Evolutionary conservation across 805 yeast species (phyloP).

Genomic region (Wickerhamomyces bovis): DNA sequence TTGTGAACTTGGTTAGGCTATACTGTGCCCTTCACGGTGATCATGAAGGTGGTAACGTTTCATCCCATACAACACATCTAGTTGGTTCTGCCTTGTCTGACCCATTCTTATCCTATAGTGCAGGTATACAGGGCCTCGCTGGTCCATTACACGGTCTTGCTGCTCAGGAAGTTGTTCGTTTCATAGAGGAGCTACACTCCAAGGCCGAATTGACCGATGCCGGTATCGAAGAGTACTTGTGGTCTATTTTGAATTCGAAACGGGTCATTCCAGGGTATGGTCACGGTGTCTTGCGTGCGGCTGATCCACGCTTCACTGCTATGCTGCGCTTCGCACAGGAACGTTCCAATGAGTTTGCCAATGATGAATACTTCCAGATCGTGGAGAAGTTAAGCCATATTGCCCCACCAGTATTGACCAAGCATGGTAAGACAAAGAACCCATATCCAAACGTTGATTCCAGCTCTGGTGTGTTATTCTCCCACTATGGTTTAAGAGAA

Average conservation of each 20-base stretch:
- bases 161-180: conserved; percentile 77
- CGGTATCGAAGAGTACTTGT: conserved; percentile 59
- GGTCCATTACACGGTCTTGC: conserved; percentile 87
- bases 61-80: conserved; percentile 76
- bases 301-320: conserved; percentile 78
- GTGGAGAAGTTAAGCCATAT: conserved; percentile 60
- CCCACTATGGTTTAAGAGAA: conserved; percentile 74
- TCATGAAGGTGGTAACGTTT: conserved; percentile 82
- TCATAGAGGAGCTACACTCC: conserved; percentile 56
- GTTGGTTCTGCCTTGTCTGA: conserved; percentile 79
- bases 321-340: conserved; percentile 60
- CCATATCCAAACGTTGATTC: conserved; percentile 86
- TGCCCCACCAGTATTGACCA: conserved; percentile 67
- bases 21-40: conserved; percentile 74
- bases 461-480: conserved; percentile 70
- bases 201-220: conserved; percentile 34
- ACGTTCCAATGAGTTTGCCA: conserved; percentile 47
- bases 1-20: conserved; percentile 64
- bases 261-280: conserved; percentile 88
- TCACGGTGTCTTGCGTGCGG: conserved; percentile 77
- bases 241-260: conserved; percentile 66
- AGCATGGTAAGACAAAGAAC: conserved; percentile 82
- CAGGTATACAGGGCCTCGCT: conserved; percentile 78
- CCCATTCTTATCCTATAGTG: conserved; percentile 68
- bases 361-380: conserved; percentile 59